Base-by-base conservation (phyloP, 2,329 filamentous ascomycete genomes). In the Fusarium nematophilum region DNA sequence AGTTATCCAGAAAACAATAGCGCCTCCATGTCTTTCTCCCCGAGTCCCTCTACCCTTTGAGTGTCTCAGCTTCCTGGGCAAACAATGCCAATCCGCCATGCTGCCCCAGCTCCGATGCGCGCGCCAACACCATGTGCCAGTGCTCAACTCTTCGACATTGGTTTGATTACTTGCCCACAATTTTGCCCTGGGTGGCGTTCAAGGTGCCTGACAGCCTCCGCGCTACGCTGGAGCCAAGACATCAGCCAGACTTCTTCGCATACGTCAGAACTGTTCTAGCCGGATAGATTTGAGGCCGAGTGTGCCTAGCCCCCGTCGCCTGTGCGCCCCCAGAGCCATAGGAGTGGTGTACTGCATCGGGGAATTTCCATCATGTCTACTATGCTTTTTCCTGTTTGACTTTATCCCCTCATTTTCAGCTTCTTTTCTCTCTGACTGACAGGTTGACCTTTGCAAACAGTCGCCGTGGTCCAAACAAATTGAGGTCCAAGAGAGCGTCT, bases 151-250 rank as follows among this genome's bases (percentile, higher is more conserved):
- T 11, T 38, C 10, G 38, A 56, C 54, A 40, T 48, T 62, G 51
- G 57, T 69, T 68, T 66, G 63, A 69, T 69, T 69, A 49, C 49
- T 39, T 59, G 50, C 58, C 67, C 67, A 69, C 67, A 64, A 59
- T 69, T 69, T 56, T 57, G n/a, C 67, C 67, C 62, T 69, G 51
- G 37, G 63, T 69, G 65, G 65, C 65, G 63, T 52, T 47, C 51
- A 46, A 55, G 47, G 53, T 62, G 45, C 66, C 59, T 61, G 53
- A 55, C 62, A 66, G 55, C 57, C 61, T 66, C n/a, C 61, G 51
- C 58, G 59, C 66, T 60, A 61, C 51, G 38, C 26, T 38, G 42
- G 45, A 56, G 53, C 62, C 64, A 66, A 59, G 57, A 63, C 40
- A 51, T 60, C 53, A 61, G 54, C 57, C 52, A 44, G 51, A 40